Base-by-base conservation (phyloP, 2,329 filamentous ascomycete species). In the Phaeoacremonium minimum region DNA sequence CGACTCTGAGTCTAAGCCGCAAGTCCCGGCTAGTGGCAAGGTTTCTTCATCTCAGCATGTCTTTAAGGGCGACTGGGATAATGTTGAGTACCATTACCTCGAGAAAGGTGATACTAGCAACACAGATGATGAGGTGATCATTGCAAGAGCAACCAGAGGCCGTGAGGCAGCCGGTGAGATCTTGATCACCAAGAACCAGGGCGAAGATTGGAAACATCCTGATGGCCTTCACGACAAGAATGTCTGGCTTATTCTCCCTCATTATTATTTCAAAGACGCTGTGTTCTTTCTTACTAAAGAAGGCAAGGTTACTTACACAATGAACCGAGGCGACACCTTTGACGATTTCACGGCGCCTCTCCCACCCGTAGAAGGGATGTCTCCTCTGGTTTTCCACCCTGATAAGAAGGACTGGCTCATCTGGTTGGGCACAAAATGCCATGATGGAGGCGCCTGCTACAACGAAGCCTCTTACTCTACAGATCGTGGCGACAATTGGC, bases 321-420 rank as follows among this genome's bases (percentile, higher is more conserved):
- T 84, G 26, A 83, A 97, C 53, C 80, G 87, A 36, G 90, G 86
- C 14, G 68, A 80, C 28, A 81, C 69, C 45, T 85, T 93, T 48
- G 77, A 86, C 55, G 71, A 68, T 33, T 95, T 96, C 60, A 62
- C 86, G 40, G 79, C 83, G 4, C 85, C 83, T 2, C 69, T 76
- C 29, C 73, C 75, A 45, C 60, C 61, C 6, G 48, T 66, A 32
- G 32, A 51, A 14, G 53, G 66, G 6, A 53, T 53, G 6, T 48
- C 69, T 5, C 73, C 77, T 14, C 71, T 89, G 29, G 70, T 73
- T 22, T 98, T 98, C 65, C 93, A 98, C 51, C 85, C 89, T 2
- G 79, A 84, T 47, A 77, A 85, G 51, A 85, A 83, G 55, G 85
- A 95, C 51, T 96, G 89, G 88, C 70, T 97, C 30, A 85, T 98